Evolutionary conservation across 345 rosid species (phyloP).

Genomic region (Dipteronia dyeriana): DNA sequence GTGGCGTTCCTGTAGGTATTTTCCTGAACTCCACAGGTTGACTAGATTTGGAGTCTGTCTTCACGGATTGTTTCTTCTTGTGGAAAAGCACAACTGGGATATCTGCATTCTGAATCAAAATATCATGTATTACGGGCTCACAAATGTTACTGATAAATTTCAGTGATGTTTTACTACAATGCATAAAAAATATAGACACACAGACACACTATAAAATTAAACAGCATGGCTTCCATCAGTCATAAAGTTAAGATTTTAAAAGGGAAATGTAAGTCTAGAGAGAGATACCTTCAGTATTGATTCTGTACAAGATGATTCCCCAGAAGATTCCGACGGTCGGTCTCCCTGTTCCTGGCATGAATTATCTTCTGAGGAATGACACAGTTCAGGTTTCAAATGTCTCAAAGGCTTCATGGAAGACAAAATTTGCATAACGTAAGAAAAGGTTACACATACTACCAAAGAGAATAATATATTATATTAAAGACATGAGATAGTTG

Average conservation of each 20-base stretch:
- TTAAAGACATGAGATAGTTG: background rate
- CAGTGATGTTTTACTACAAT: background rate
- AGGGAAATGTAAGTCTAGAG: constrained; percentile 10
- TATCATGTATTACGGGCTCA: constrained; percentile 19
- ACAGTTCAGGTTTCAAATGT: constrained; percentile 43
- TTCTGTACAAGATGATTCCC: constrained; percentile 43
- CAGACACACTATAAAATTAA: background rate
- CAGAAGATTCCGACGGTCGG: constrained; percentile 38
- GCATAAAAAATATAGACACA: background rate
- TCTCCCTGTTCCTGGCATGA: constrained; percentile 31
- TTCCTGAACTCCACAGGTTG: constrained; percentile 36
- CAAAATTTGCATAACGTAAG: constrained; percentile 40
- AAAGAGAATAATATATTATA: background rate
- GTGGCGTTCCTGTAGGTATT: constrained; percentile 49
- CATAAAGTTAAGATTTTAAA: constrained; percentile 13
- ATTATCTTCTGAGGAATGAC: constrained; percentile 35
- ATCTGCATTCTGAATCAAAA: constrained; percentile 42
- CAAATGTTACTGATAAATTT: background rate
- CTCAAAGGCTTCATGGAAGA: constrained; percentile 38
- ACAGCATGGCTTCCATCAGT: background rate
- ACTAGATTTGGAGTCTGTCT: constrained; percentile 27
- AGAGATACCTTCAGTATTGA: constrained; percentile 48
- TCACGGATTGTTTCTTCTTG: constrained; percentile 32
- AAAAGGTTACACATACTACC: constrained; percentile 4
- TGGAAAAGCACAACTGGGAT: constrained; percentile 30